phyloP scores from a whole-genome alignment of 345 rosid species.

The Diplotaxis tenuifolia region DNA sequence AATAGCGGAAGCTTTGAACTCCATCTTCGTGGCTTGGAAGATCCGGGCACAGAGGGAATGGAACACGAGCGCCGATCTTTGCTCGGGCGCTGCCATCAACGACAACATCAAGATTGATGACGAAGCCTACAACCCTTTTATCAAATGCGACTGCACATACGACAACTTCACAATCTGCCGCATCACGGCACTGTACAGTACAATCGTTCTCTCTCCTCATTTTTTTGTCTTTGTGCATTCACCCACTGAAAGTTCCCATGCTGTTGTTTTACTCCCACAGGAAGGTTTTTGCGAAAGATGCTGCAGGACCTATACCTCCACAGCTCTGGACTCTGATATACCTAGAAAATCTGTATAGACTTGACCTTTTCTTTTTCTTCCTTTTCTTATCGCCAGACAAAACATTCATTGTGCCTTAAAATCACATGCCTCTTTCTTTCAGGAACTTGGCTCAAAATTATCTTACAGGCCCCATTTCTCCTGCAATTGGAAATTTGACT shows the following conservation, averaged over 20 bases:
- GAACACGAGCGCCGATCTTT: slow-evolving; percentile 57
- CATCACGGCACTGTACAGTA: slow-evolving; percentile 26
- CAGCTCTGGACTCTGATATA: slow-evolving; percentile 35
- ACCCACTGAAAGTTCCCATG: neutral
- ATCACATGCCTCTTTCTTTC: neutral
- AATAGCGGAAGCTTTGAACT: slow-evolving; percentile 25
- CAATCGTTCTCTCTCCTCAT: neutral
- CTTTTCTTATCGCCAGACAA: neutral
- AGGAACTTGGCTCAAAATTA: slow-evolving; percentile 35
- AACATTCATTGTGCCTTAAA: neutral
- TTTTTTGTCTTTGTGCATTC: neutral
- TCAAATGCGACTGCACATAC: slow-evolving; percentile 53
- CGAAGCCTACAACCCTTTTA: slow-evolving; percentile 40
- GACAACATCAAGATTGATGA: neutral
- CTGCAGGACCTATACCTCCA: slow-evolving; percentile 30
- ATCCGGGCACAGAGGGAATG: slow-evolving; percentile 20
- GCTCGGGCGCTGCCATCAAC: slow-evolving; percentile 50
- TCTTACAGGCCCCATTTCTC: slow-evolving; percentile 31
- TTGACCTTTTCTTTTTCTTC: neutral
- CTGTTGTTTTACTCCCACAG: slow-evolving; percentile 25
- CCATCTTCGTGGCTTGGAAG: slow-evolving; percentile 34
- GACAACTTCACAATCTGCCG: slow-evolving; percentile 34
- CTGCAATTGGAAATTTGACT: slow-evolving; percentile 34
- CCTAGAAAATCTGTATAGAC: slow-evolving; percentile 35
- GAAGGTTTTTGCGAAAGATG: slow-evolving; percentile 33